Percentiles rank a stretch among this genome's conserved stretches.
phyloP scores from a whole-genome alignment of 2,329 filamentous ascomycete species.

The Juglanconis sp. region DNA sequence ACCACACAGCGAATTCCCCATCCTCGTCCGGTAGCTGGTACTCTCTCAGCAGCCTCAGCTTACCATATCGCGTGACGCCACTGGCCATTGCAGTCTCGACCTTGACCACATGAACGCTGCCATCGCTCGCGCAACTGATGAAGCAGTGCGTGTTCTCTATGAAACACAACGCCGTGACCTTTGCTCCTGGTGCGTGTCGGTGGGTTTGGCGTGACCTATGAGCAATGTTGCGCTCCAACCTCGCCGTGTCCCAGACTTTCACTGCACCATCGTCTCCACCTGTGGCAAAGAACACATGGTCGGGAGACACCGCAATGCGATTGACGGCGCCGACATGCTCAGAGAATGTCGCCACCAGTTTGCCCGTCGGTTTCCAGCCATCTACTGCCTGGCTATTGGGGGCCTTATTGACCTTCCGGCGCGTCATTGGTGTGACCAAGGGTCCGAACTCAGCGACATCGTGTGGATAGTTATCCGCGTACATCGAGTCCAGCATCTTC shows the following conservation, averaged over 20 bases:
- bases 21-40: conserved; percentile 63
- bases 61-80: conserved; percentile 69
- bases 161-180: conserved; percentile 81
- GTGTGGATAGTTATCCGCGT: conserved; percentile 66
- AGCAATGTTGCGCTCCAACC: conserved; percentile 86
- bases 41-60: conserved; percentile 71
- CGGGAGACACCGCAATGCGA: conserved; percentile 76
- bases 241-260: conserved; percentile 87
- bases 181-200: conserved; percentile 66
- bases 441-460: conserved; percentile 74
- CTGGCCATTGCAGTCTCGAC: conserved; percentile 54
- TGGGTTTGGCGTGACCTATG: conserved; percentile 85
- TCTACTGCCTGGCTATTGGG: conserved; percentile 46
- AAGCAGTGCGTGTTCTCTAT: conserved; percentile 94
- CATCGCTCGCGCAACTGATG: conserved; percentile 84
- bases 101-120: conserved; percentile 84
- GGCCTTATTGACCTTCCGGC: conserved; percentile 47
- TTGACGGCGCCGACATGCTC: conserved; percentile 84
- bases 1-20: conserved; percentile 81
- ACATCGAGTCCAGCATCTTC: conserved; percentile 79
- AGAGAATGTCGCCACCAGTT: conserved; percentile 80
- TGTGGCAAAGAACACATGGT: conserved; percentile 93
- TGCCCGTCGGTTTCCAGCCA: conserved; percentile 80
- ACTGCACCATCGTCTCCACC: conserved; percentile 88
- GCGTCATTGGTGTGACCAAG: conserved; percentile 66